Base-by-base conservation (phyloP, 2,329 filamentous ascomycete species). In the Alternaria sp. region DNA sequence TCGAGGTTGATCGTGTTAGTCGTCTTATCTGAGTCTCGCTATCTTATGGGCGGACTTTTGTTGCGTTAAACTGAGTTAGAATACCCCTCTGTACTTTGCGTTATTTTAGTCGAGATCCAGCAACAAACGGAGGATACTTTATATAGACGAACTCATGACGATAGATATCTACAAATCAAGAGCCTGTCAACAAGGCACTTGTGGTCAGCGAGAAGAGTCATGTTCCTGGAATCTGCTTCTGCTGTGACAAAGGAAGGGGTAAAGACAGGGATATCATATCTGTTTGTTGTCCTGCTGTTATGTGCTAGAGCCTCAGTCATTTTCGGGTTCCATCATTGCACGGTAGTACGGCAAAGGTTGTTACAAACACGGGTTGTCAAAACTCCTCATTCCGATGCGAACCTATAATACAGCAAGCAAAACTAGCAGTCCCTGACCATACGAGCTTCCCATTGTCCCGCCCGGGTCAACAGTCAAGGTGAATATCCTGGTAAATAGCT, bases 361-460 rank as follows among this genome's bases (percentile, higher is more conserved):
- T 11, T 38, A 8, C 18, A 43, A 38, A 9, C 22, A 27, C 14
- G 4, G 9, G 11, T 25, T 41, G 25, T 58, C 61, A 64, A 56
- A 65, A 62, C 54, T 68, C 64, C 65, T 54, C 51, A 60, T 75
- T 69, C 57, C 63, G 62, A 72, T 68, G 63, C 63, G 65, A 59
- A 62, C 63, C 63, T 76, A 77, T 76, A 72, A 71, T 77, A 76
- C 74, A 77, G 70, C 71, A 65, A 69, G 63, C 68, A 59, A 66
- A 61, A 64, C 46, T 63, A 56, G 54, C 68, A 63, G 59, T 61
- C 48, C 57, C 57, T 57, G 60, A 63, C 62, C 59, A 56, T 56
- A 56, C 56, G 44, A 56, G 50, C 50, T 46, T 51, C 28, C 43
- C 38, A 51, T 48, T 18, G 55, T 51, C 51, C 34, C 45, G 41